Evolutionary conservation across 768 basidiomycete species (phyloP).

Genomic region (Cyclocybe cylindracea): DNA sequence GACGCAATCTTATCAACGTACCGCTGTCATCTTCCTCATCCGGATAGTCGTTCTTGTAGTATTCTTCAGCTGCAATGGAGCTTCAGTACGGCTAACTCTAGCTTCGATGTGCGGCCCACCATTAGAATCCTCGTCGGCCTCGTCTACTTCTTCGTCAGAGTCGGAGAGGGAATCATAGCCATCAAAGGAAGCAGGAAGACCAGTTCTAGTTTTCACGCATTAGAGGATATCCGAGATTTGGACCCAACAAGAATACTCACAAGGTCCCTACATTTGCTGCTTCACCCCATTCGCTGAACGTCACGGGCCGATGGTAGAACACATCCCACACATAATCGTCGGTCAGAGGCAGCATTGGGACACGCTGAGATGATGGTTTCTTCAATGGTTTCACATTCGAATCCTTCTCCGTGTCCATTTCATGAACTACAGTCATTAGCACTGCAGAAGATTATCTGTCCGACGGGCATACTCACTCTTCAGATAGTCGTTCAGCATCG

Average conservation of each 20-base stretch:
- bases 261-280: constrained; percentile 60
- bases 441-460: neutral
- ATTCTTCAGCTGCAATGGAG: constrained; percentile 64
- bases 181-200: constrained; percentile 60
- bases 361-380: constrained; percentile 6
- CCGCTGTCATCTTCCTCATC: constrained; percentile 67
- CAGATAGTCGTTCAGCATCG: constrained; percentile 76
- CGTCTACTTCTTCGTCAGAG: constrained; percentile 62
- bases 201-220: constrained; percentile 47
- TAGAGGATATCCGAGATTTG: neutral
- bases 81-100: constrained; percentile 1
- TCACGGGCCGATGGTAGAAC: constrained; percentile 71
- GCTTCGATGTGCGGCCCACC: constrained; percentile 40
- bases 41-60: constrained; percentile 85
- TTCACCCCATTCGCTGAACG: constrained; percentile 60
- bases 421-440: constrained; percentile 24
- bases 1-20: constrained; percentile 10
- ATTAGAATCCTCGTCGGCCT: constrained; percentile 85
- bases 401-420: constrained; percentile 10
- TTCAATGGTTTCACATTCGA: neutral
- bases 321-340: constrained; percentile 85
- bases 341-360: constrained; percentile 3
- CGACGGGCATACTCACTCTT: constrained; percentile 42
- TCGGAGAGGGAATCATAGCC: constrained; percentile 63
- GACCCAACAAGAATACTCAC: constrained; percentile 39